Conservation (phyloP, 1,139 yeast genomes). For the Martiniozyma asiatica region DNA sequence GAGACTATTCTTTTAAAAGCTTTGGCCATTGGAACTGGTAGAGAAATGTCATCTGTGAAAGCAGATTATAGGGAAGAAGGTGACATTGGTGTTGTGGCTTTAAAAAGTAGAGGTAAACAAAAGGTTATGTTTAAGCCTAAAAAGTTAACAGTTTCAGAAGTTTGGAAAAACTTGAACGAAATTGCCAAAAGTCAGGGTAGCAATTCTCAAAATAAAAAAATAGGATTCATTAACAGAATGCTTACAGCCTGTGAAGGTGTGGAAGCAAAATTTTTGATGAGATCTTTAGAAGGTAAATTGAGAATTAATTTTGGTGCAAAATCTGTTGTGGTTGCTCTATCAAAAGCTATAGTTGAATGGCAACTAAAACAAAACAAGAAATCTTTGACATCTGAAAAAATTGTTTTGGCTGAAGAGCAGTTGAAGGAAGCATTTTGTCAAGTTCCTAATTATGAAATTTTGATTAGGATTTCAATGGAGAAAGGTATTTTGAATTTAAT, state of each 20-base stretch:
- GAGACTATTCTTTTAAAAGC: constrained; percentile 83
- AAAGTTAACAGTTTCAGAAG: constrained; percentile 59
- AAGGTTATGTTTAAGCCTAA: constrained; percentile 90
- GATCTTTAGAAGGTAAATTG: constrained; percentile 86
- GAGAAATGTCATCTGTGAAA: constrained; percentile 58
- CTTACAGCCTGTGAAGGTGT: constrained; percentile 77
- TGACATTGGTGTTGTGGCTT: constrained; percentile 85
- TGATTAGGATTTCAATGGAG: constrained; percentile 54
- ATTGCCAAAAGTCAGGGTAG: constrained; percentile 79
- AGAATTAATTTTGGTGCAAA: constrained; percentile 93
- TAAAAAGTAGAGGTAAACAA: constrained; percentile 70
- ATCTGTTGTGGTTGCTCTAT: constrained; percentile 70
- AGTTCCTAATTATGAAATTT: constrained; percentile 79
- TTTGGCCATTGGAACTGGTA: constrained; percentile 81
- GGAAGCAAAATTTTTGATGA: constrained; percentile 82
- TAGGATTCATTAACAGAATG: constrained; percentile 68
- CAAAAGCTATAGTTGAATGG: constrained; percentile 66
- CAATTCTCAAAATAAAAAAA: constrained; percentile 69
- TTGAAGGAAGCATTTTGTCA: constrained; percentile 81
- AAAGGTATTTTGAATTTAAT: constrained; percentile 56
- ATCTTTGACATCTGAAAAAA: constrained; percentile 26
- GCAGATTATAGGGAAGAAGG: constrained; percentile 70
- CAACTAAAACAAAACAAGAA: constrained; percentile 28
- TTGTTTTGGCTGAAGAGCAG: constrained; percentile 58
- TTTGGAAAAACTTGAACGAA: constrained; percentile 59